These are phyloP conservation scores for Eudorina sp. DNA, from an alignment of 139 green algal genomes.

Conservation along the genomic window DNA sequence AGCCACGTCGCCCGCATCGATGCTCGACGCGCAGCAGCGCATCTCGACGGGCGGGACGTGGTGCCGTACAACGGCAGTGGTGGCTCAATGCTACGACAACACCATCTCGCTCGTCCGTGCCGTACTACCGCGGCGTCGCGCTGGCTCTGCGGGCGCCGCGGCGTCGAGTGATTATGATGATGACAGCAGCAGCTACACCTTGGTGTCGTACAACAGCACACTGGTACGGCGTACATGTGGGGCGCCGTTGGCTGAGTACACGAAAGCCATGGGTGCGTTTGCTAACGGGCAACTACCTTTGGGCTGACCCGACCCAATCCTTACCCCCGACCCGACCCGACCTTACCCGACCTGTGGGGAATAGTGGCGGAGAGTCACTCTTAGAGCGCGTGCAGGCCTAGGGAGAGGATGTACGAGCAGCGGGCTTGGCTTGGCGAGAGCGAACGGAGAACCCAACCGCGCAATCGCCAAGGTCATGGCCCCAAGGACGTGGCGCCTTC, in stretches of 20 bases:
- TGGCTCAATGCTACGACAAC: background rate
- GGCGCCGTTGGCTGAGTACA: background rate
- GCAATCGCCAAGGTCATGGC: background rate
- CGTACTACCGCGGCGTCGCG: background rate
- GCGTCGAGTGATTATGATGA: background rate
- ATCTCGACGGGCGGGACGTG: background rate
- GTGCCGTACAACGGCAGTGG: background rate
- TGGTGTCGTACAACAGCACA: slow-evolving; percentile 6
- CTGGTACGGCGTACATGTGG: background rate
- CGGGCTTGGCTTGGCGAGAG: background rate
- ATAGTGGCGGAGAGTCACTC: background rate
- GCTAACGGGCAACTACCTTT: background rate
- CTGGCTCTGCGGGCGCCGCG: background rate
- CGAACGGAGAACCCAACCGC: background rate
- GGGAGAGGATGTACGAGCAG: background rate
- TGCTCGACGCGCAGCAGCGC: background rate
- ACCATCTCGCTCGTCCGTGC: background rate
- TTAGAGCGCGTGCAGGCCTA: no score
- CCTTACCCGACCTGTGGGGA: background rate
- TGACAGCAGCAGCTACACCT: background rate
- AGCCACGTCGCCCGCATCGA: background rate
- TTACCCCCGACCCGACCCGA: background rate
- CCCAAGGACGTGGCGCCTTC: background rate
- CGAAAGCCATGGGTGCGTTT: background rate
- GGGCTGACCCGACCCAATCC: background rate